Evolutionary conservation across 768 basidiomycete genomes (phyloP).

Genomic region (Hypsizygus marmoreus): DNA sequence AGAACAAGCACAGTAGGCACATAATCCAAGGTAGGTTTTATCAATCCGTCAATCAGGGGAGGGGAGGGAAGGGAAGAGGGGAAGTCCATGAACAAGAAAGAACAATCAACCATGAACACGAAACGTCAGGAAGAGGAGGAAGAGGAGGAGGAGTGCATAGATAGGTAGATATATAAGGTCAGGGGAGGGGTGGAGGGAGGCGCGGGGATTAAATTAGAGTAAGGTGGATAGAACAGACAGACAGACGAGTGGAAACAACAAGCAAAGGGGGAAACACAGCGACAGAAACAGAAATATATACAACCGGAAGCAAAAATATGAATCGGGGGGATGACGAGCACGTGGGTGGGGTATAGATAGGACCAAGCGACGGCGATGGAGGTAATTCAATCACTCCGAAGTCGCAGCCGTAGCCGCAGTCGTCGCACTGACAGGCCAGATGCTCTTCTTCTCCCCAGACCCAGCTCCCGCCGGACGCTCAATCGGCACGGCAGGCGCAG

Average conservation of each 20-base stretch:
- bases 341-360: background rate
- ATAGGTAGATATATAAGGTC: background rate
- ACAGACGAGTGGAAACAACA: background rate
- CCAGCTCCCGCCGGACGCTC: background rate
- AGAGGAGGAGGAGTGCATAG: background rate
- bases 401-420: background rate
- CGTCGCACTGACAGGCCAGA: constrained; percentile 6
- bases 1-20: no score
- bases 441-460: background rate
- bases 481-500: constrained; percentile 1
- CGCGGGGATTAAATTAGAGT: constrained; percentile 10
- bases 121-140: background rate
- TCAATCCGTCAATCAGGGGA: background rate
- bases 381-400: background rate
- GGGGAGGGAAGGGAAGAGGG: background rate
- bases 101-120: background rate
- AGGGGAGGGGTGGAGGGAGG: background rate
- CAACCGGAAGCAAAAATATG: background rate
- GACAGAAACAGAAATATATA: background rate
- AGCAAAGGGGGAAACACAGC: background rate
- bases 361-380: background rate
- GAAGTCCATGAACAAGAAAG: constrained; percentile 4
- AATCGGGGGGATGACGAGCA: background rate
- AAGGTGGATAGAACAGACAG: background rate
- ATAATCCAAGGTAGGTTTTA: no score